Conservation (phyloP, 352 stramenopile genomes). For the Globisporangium spinosum region DNA sequence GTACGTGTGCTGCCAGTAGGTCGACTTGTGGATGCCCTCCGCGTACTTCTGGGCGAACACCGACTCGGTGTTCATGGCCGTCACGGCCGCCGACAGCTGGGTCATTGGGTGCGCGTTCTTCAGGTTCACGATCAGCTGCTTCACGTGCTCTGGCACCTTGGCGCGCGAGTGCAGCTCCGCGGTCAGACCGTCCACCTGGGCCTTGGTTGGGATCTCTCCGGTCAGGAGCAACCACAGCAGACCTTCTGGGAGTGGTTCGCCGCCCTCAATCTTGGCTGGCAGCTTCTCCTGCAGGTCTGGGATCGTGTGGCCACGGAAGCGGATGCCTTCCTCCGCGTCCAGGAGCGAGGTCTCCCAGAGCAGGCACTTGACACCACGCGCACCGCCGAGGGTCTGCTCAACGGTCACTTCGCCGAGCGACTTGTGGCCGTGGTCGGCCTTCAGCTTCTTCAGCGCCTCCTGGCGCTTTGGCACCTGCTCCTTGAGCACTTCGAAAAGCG, state of each 20-base stretch:
- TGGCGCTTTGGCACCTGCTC: slow-evolving; percentile 90
- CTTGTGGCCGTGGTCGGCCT: slow-evolving; percentile 92
- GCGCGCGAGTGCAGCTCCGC: slow-evolving; percentile 94
- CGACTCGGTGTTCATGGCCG: slow-evolving; percentile 93
- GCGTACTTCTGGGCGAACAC: slow-evolving; percentile 97
- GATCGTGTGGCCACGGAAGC: slow-evolving; percentile 98
- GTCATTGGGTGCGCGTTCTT: slow-evolving; percentile 99
- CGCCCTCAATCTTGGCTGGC: slow-evolving; percentile 88
- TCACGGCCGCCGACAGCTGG: slow-evolving; percentile 94
- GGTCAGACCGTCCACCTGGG: slow-evolving; percentile 93
- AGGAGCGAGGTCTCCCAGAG: slow-evolving; percentile 98
- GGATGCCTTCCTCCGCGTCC: slow-evolving; percentile 96
- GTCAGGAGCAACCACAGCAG: slow-evolving; percentile 98
- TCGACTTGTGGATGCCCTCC: slow-evolving; percentile 96
- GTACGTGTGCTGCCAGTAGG: slow-evolving; percentile 97
- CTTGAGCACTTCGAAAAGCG: slow-evolving; percentile 82
- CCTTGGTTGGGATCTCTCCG: slow-evolving; percentile 95
- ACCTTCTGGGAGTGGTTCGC: slow-evolving; percentile 96
- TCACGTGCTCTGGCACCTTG: slow-evolving; percentile 94
- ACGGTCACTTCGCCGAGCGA: slow-evolving; percentile 93
- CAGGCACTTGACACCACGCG: slow-evolving; percentile 97
- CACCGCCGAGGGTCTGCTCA: slow-evolving; percentile 96
- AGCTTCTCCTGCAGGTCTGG: slow-evolving; percentile 96
- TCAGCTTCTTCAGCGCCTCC: slow-evolving; percentile 93
- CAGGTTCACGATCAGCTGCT: slow-evolving; percentile 93